Evolutionary conservation across 2,329 filamentous ascomycete genomes (phyloP).

Genomic region (Claviceps fusiformis): DNA sequence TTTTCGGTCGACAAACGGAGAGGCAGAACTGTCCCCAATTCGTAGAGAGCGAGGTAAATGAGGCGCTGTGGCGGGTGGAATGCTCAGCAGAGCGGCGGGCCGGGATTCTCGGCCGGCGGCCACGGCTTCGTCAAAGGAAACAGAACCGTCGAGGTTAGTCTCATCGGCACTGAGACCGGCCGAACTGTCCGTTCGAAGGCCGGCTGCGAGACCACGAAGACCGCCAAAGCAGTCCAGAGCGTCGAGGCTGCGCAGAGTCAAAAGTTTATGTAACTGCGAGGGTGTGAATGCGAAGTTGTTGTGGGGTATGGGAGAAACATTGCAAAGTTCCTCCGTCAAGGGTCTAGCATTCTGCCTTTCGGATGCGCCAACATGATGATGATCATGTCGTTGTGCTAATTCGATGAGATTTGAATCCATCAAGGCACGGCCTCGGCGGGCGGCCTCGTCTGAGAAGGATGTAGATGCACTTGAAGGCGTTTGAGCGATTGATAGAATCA

Average conservation of each 20-base stretch:
- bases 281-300: conserved; percentile 42
- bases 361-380: conserved; percentile 1
- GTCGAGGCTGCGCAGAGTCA: conserved; percentile 34
- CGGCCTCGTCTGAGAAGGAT: not conserved
- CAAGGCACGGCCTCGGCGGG: not conserved
- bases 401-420: conserved; percentile 5
- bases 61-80: conserved; percentile 7
- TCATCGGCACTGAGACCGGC: conserved; percentile 39
- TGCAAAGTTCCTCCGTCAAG: conserved; percentile 12
- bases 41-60: conserved; percentile 16
- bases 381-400: conserved; percentile 1
- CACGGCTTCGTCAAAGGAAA: conserved; percentile 37
- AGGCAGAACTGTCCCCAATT: conserved; percentile 14
- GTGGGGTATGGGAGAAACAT: conserved; percentile 13
- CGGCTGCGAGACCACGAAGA: conserved; percentile 34
- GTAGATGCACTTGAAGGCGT: not conserved
- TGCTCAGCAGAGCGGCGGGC: conserved; percentile 10
- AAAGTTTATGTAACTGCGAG: conserved; percentile 37
- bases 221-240: conserved; percentile 40
- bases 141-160: conserved; percentile 25
- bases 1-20: conserved; percentile 41
- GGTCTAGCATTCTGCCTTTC: conserved; percentile 6
- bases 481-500: not conserved
- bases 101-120: conserved; percentile 22
- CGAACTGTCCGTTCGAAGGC: conserved; percentile 33